Evolutionary conservation across 2,329 filamentous ascomycete genomes (phyloP).

Genomic region (Botrytis pseudocinerea): DNA sequence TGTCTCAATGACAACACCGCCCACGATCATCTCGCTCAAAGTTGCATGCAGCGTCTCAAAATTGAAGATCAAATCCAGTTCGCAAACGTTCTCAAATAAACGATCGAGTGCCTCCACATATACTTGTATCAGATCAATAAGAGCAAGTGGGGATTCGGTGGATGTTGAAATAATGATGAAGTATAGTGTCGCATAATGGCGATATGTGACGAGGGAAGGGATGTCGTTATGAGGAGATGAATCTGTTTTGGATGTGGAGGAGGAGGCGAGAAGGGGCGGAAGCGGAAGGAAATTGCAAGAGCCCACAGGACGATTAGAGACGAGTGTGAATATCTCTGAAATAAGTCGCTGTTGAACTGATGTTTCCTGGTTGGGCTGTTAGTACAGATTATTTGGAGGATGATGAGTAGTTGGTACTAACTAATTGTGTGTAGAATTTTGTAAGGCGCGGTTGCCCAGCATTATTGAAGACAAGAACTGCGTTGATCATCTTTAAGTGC

Average conservation of each 20-base stretch:
- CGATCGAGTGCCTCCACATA: slow-evolving; percentile 95
- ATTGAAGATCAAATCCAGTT: slow-evolving; percentile 96
- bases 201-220: slow-evolving; percentile 94
- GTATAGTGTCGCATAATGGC: slow-evolving; percentile 96
- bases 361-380: slow-evolving; percentile 68
- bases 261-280: slow-evolving; percentile 63
- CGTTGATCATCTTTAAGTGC: slow-evolving; percentile 80
- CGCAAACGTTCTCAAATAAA: slow-evolving; percentile 97
- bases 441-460: slow-evolving; percentile 94
- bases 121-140: slow-evolving; percentile 96
- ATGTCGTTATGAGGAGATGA: slow-evolving; percentile 75
- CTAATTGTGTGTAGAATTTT: slow-evolving; percentile 98
- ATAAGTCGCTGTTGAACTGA: slow-evolving; percentile 96
- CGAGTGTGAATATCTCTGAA: slow-evolving; percentile 94
- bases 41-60: slow-evolving; percentile 95
- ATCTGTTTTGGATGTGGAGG: slow-evolving; percentile 68
- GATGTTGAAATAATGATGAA: slow-evolving; percentile 98
- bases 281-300: slow-evolving; percentile 96
- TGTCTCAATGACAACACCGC: slow-evolving; percentile 92
- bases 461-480: slow-evolving; percentile 98
- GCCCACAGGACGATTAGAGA: slow-evolving; percentile 85
- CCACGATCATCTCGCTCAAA: slow-evolving; percentile 90
- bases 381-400: slow-evolving; percentile 19
- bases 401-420: slow-evolving; percentile 44
- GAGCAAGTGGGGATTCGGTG: slow-evolving; percentile 90